These are phyloP conservation scores for Akebia trifoliata DNA, from an alignment of 164 flowering plant species.

Conservation along the genomic window DNA sequence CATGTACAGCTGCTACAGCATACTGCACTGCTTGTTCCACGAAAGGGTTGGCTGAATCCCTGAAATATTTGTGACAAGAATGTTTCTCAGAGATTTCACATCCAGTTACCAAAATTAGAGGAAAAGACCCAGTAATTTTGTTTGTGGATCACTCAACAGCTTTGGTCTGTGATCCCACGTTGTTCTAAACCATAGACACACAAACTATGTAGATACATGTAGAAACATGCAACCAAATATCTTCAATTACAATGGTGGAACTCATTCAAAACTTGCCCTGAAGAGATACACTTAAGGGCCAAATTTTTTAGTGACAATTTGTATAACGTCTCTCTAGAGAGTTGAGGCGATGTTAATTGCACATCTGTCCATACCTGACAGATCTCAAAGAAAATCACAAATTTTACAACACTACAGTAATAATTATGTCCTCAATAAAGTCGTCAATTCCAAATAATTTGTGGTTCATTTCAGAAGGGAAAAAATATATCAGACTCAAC, in stretches of 20 bases:
- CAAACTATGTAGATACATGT: background rate
- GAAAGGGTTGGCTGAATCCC: slow-evolving; percentile 82
- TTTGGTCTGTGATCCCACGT: background rate
- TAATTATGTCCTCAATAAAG: background rate
- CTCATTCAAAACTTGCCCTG: slow-evolving; percentile 54
- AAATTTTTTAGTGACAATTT: slow-evolving; percentile 67
- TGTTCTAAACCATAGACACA: background rate
- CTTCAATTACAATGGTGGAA: background rate
- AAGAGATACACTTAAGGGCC: slow-evolving; percentile 49
- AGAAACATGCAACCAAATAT: background rate
- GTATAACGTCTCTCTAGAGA: slow-evolving; percentile 68
- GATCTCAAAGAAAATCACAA: slow-evolving; percentile 8
- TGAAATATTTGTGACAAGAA: slow-evolving; percentile 30
- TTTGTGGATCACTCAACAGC: background rate
- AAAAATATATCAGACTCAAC: too few relatives aligned
- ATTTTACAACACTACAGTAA: background rate
- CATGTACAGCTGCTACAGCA: slow-evolving; percentile 71
- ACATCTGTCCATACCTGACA: slow-evolving; percentile 86
- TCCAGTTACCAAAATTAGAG: background rate
- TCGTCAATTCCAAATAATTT: background rate
- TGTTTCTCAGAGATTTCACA: background rate
- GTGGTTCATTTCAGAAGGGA: too few relatives aligned
- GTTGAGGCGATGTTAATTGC: slow-evolving; percentile 91
- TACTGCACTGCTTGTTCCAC: slow-evolving; percentile 89
- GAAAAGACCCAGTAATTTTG: too few relatives aligned